These are phyloP conservation scores for Ogataea pini DNA, from an alignment of 805 yeast species.

Conservation along the genomic window DNA sequence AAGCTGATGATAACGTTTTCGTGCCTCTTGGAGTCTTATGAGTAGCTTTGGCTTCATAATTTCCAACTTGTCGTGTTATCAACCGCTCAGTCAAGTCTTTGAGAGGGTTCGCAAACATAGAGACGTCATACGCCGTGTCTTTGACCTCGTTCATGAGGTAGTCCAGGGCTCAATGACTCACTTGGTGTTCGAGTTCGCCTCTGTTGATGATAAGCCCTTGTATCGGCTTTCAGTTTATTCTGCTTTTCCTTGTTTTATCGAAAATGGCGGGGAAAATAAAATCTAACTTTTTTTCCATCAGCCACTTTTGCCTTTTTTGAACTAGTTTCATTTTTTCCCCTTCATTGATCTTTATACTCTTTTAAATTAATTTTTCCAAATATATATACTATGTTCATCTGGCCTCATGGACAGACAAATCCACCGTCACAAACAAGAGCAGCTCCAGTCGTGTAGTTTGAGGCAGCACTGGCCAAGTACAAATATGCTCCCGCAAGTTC, in stretches of 20 bases:
- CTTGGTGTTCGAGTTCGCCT: no score
- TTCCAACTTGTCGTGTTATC: constrained; percentile 11
- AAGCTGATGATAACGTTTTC: constrained; percentile 2
- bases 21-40: constrained; percentile 3
- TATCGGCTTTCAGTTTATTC: no score
- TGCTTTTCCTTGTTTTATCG: no score
- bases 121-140: constrained; percentile 24
- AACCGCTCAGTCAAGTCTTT: constrained; percentile 29
- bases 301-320: background rate
- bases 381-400: no score
- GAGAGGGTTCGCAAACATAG: constrained; percentile 28
- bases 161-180: no score
- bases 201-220: no score
- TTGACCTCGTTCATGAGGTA: constrained; percentile 18
- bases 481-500: constrained; percentile 55
- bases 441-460: constrained; percentile 50
- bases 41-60: constrained; percentile 6
- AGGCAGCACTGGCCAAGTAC: constrained; percentile 54
- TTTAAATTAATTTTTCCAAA: background rate
- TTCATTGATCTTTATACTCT: background rate
- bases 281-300: background rate
- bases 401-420: constrained; percentile 33
- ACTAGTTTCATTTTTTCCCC: background rate
- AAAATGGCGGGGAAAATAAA: no score
- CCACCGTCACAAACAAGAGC: constrained; percentile 58